Conservation (phyloP, 768 basidiomycete genomes). For the Podaxis sp. region DNA sequence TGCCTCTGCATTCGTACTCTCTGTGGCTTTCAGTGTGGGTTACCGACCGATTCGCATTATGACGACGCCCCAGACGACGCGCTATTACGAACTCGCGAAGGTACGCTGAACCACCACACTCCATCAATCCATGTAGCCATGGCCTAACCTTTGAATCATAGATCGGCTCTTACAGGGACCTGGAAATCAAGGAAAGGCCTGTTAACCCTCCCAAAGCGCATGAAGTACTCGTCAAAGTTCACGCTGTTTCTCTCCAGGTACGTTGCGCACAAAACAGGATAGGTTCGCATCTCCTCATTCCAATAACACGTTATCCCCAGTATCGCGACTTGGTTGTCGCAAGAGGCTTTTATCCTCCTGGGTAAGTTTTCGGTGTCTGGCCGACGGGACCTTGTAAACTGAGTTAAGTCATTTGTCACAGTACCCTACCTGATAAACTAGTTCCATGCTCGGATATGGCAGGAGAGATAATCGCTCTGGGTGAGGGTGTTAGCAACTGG, state of each 20-base stretch:
- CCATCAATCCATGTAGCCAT: not conserved
- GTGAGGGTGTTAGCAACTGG: constrained; percentile 41
- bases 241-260: constrained; percentile 55
- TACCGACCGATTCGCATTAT: not conserved
- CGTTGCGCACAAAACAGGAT: not conserved
- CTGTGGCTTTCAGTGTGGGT: not conserved
- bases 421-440: constrained; percentile 18
- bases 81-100: not conserved
- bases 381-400: not conserved
- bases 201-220: constrained; percentile 30
- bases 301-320: constrained; percentile 16
- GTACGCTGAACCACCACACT: not conserved
- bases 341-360: constrained; percentile 30
- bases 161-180: constrained; percentile 19
- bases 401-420: not conserved
- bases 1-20: not conserved
- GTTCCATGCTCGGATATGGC: constrained; percentile 49
- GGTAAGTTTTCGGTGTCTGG: not conserved
- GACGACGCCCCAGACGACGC: not conserved
- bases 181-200: constrained; percentile 22
- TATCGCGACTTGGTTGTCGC: constrained; percentile 50
- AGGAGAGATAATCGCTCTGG: constrained; percentile 51
- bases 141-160: not conserved
- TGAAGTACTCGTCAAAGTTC: constrained; percentile 52
- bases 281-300: not conserved